Percentiles rank a stretch among this genome's conserved stretches.
Conservation (phyloP, 805 yeast genomes). For the Lachancea nothofagi region DNA sequence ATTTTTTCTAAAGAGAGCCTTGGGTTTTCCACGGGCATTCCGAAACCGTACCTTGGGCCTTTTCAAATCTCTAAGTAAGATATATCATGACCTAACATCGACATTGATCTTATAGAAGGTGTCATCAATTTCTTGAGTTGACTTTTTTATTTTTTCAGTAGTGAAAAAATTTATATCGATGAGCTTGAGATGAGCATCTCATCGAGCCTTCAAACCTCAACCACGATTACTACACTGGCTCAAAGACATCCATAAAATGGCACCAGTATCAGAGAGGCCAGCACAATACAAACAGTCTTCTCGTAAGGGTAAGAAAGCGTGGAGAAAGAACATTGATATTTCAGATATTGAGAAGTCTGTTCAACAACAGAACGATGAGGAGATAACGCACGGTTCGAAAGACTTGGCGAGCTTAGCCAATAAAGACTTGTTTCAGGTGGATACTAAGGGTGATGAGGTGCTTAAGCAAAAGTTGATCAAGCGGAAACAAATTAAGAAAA, state of each 20-base stretch:
- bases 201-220: neutral
- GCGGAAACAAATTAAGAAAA: constrained; percentile 37
- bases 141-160: neutral
- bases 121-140: no score
- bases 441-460: constrained; percentile 56
- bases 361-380: constrained; percentile 61
- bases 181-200: constrained; percentile 19
- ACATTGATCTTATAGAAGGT: neutral
- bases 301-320: constrained; percentile 88
- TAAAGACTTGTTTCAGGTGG: constrained; percentile 43
- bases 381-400: constrained; percentile 32
- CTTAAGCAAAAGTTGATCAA: constrained; percentile 38
- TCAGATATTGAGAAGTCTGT: constrained; percentile 69
- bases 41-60: neutral
- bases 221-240: neutral
- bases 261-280: constrained; percentile 39
- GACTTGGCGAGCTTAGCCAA: constrained; percentile 24
- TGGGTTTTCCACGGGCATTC: neutral
- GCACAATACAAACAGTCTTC: constrained; percentile 64
- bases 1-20: neutral
- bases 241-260: constrained; percentile 14
- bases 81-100: constrained; percentile 9
- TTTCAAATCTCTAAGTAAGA: constrained; percentile 5
- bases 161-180: constrained; percentile 12
- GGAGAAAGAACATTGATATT: constrained; percentile 93